Evolutionary conservation across 1,139 yeast species (phyloP).

Genomic region (Candida pseudoviswanathii): DNA sequence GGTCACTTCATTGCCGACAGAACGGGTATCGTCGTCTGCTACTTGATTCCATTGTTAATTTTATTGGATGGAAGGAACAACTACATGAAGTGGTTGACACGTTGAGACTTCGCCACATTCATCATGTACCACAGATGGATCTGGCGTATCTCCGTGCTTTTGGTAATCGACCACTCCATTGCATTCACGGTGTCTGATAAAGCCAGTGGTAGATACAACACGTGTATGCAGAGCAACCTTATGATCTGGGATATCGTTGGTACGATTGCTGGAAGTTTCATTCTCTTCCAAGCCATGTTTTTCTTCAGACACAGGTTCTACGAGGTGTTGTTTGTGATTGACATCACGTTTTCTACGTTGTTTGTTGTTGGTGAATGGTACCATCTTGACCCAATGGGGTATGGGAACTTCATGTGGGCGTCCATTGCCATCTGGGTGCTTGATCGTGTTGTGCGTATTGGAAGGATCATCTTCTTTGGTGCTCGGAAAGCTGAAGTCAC

Average conservation of each 20-base stretch:
- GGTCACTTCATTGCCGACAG: constrained; percentile 28
- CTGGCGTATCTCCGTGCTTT: constrained; percentile 25
- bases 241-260: constrained; percentile 52
- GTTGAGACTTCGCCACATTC: constrained; percentile 33
- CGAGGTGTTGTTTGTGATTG: constrained; percentile 40
- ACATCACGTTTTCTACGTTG: constrained; percentile 38
- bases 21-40: constrained; percentile 30
- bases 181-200: constrained; percentile 21
- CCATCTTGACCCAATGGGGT: constrained; percentile 28
- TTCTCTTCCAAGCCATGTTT: constrained; percentile 37
- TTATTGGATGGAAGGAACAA: constrained; percentile 38
- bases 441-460: constrained; percentile 38
- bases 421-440: constrained; percentile 43
- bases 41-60: constrained; percentile 27
- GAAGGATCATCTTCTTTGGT: constrained; percentile 35
- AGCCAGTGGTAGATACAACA: constrained; percentile 16
- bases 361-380: constrained; percentile 21
- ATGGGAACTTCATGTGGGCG: constrained; percentile 36
- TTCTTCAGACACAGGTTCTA: constrained; percentile 40
- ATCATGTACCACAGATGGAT: constrained; percentile 35
- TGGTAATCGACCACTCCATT: constrained; percentile 28
- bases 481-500: constrained; percentile 35
- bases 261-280: constrained; percentile 33
- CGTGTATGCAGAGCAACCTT: constrained; percentile 22
- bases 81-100: constrained; percentile 30